Conservation (phyloP, 1,284 basidiomycete genomes). For the Puccinia polysora region DNA sequence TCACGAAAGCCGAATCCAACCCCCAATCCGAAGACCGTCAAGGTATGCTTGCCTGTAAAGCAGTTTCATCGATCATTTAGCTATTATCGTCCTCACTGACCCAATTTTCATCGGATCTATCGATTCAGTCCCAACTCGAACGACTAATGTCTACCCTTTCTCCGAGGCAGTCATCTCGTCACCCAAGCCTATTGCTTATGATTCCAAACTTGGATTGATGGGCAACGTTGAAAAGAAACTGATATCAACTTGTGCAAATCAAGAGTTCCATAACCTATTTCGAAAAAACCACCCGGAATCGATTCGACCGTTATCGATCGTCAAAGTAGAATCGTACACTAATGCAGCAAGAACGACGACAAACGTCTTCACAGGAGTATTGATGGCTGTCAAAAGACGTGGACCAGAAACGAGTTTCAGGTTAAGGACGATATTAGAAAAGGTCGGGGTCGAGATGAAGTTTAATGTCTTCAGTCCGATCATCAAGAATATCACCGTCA, state of each 20-base stretch:
- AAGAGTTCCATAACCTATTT: constrained; percentile 24
- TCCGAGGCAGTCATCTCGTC: constrained; percentile 15
- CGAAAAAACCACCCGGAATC: constrained; percentile 29
- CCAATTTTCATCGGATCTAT: too few species aligned
- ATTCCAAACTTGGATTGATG: constrained; percentile 30
- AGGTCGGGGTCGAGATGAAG: constrained; percentile 32
- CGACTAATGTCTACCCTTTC: constrained; percentile 19
- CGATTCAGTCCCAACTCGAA: too few species aligned
- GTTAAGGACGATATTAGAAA: constrained; percentile 19
- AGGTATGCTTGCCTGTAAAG: too few species aligned
- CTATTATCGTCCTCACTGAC: too few species aligned
- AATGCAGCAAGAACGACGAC: constrained; percentile 8
- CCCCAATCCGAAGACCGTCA: too few species aligned
- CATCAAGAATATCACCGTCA: constrained; percentile 37
- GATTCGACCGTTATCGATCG: constrained; percentile 19
- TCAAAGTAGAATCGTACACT: constrained; percentile 27
- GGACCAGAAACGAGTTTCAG: constrained; percentile 27
- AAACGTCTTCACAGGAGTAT: constrained; percentile 26
- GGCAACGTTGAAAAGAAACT: constrained; percentile 30
- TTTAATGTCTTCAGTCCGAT: constrained; percentile 31
- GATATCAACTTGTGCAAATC: constrained; percentile 13
- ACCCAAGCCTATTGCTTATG: background rate
- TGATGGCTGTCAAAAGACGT: constrained; percentile 20
- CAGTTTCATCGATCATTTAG: too few species aligned
- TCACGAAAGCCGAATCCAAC: too few species aligned